Conservation (phyloP, 305 asterid genomes). For the Fraxinus sp. region DNA sequence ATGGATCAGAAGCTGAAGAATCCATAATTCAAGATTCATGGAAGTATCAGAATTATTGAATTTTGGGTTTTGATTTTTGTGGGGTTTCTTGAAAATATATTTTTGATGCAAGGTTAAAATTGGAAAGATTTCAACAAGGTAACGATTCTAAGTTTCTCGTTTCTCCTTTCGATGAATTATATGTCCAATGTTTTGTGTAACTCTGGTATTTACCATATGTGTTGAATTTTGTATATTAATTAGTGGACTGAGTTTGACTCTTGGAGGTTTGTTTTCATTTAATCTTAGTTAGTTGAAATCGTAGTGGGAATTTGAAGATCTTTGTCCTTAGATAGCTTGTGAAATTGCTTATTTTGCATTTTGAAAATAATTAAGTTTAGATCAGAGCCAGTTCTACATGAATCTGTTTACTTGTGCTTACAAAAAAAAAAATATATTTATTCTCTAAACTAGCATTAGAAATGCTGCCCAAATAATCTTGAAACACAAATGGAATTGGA, state of each 20-base stretch:
- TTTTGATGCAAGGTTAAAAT: constrained; percentile 20
- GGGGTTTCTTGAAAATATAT: constrained; percentile 17
- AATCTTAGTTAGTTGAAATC: constrained; percentile 14
- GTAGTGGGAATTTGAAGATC: constrained; percentile 8
- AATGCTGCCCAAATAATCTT: background rate
- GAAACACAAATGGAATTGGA: background rate
- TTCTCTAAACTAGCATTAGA: background rate
- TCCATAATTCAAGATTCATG: constrained; percentile 50
- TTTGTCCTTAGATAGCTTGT: background rate
- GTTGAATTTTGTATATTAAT: constrained; percentile 12
- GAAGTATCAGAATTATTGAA: constrained; percentile 30
- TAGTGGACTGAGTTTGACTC: constrained; percentile 17
- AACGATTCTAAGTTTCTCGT: constrained; percentile 29
- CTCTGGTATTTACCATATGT: constrained; percentile 21
- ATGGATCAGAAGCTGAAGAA: constrained; percentile 20
- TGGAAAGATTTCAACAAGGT: constrained; percentile 27
- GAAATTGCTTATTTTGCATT: constrained; percentile 1
- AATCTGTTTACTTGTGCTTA: background rate
- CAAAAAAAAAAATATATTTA: background rate
- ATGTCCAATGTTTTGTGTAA: background rate
- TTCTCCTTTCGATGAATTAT: constrained; percentile 4
- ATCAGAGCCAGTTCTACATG: constrained; percentile 17
- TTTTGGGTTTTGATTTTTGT: constrained; percentile 18
- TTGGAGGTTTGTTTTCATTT: constrained; percentile 15
- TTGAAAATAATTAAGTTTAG: constrained; percentile 18